Evolutionary conservation across 2,329 filamentous ascomycete genomes (phyloP).

Genomic region (Clonostachys solani): DNA sequence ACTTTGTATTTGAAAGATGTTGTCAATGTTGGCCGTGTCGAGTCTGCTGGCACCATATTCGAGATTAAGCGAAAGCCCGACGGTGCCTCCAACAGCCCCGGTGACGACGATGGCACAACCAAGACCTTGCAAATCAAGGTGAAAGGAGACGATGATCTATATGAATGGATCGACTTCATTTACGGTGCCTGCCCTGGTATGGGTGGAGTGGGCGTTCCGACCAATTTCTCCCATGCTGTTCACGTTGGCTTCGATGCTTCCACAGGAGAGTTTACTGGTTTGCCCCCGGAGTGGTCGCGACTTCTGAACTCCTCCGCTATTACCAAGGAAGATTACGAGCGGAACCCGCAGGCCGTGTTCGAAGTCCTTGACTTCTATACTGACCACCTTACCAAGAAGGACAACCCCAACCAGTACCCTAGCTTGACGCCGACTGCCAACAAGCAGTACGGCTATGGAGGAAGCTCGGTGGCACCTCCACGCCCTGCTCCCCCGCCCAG

Average conservation of each 20-base stretch:
- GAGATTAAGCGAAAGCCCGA: slow-evolving; percentile 80
- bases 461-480: slow-evolving; percentile 61
- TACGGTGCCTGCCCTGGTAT: slow-evolving; percentile 95
- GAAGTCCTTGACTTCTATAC: slow-evolving; percentile 85
- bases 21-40: slow-evolving; percentile 83
- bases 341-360: slow-evolving; percentile 83
- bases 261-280: slow-evolving; percentile 89
- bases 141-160: slow-evolving; percentile 93
- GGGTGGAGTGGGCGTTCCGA: slow-evolving; percentile 97
- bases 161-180: slow-evolving; percentile 98
- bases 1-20: slow-evolving; percentile 84
- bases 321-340: slow-evolving; percentile 97
- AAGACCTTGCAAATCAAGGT: slow-evolving; percentile 89
- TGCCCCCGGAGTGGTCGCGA: slow-evolving; percentile 96
- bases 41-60: slow-evolving; percentile 87
- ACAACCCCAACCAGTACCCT: slow-evolving; percentile 66
- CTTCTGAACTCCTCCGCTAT: slow-evolving; percentile 93
- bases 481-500: slow-evolving; percentile 50
- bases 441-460: slow-evolving; percentile 60
- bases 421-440: slow-evolving; percentile 63
- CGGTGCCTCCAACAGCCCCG: slow-evolving; percentile 64
- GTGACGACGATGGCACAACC: slow-evolving; percentile 74
- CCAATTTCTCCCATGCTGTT: slow-evolving; percentile 95
- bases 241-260: slow-evolving; percentile 97
- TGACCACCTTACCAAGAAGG: slow-evolving; percentile 70